Evolutionary conservation across 805 yeast species (phyloP).

Genomic region (Kazachstania bromeliacearum): DNA sequence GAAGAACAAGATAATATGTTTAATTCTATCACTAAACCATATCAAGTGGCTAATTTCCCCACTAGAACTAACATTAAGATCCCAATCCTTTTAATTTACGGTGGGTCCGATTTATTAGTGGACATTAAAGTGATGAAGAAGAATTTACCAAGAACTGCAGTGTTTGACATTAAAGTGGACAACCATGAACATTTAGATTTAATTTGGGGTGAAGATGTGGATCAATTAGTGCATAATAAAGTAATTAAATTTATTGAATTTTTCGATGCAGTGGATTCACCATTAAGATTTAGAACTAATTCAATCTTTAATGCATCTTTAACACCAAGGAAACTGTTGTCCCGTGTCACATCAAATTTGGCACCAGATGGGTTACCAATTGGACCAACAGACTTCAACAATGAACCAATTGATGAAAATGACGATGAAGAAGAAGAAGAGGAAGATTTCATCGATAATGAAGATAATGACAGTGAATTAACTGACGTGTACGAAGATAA

Average conservation of each 20-base stretch:
- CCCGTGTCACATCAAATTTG: too few relatives aligned
- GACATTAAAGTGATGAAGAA: conserved; percentile 66
- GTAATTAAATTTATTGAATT: conserved; percentile 32
- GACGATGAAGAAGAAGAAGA: too few relatives aligned
- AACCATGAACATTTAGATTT: conserved; percentile 87
- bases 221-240: conserved; percentile 35
- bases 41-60: conserved; percentile 38
- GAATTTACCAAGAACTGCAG: conserved; percentile 49
- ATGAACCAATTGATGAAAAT: too few relatives aligned
- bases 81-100: conserved; percentile 74
- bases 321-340: too few relatives aligned
- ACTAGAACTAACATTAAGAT: conserved; percentile 53
- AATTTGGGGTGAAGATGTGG: conserved; percentile 74
- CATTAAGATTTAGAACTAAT: neutral
- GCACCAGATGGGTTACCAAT: too few relatives aligned
- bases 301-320: too few relatives aligned
- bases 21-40: conserved; percentile 30
- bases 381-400: too few relatives aligned
- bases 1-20: conserved; percentile 47
- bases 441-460: too few relatives aligned
- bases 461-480: too few relatives aligned
- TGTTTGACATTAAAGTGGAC: conserved; percentile 46
- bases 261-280: conserved; percentile 21
- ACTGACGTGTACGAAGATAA: conserved; percentile 4
- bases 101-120: conserved; percentile 73